phyloP scores from a whole-genome alignment of 306 rosid genomes.

The Ziziphus jujuba region DNA sequence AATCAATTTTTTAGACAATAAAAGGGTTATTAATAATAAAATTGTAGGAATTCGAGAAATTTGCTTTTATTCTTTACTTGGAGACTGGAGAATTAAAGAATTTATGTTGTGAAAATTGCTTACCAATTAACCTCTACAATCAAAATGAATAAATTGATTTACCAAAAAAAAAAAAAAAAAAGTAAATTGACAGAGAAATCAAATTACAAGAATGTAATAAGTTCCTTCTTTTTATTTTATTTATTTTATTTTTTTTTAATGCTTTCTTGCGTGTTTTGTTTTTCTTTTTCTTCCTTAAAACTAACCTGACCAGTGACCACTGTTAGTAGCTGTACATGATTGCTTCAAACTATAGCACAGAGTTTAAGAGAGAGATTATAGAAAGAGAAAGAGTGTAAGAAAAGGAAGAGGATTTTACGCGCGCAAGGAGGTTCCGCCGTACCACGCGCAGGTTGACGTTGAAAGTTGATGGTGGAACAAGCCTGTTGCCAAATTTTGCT shows the following conservation, averaged over 20 bases:
- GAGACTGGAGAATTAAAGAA: not conserved
- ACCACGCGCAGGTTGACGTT: constrained; percentile 4
- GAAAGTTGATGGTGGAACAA: not conserved
- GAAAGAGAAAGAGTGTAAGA: not conserved
- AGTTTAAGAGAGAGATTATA: not conserved
- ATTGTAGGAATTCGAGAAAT: not conserved
- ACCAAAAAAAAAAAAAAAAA: too few relatives aligned
- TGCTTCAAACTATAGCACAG: not conserved
- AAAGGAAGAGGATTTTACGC: constrained; percentile 10
- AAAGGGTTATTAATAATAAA: constrained; percentile 1
- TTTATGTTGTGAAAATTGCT: not conserved
- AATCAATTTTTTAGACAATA: not conserved
- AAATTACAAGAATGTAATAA: too few relatives aligned
- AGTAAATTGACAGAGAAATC: too few relatives aligned
- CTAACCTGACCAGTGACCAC: constrained; percentile 4
- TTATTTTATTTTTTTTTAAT: too few relatives aligned
- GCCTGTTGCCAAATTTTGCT: too few relatives aligned
- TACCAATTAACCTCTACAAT: constrained; percentile 1
- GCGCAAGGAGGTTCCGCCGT: not conserved
- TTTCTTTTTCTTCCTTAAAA: not conserved
- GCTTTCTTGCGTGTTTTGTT: not conserved
- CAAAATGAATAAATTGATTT: too few relatives aligned
- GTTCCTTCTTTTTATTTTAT: too few relatives aligned
- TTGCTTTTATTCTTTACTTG: constrained; percentile 21
- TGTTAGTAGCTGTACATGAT: not conserved